phyloP scores from a whole-genome alignment of 441 rosid species.

The Populus hybrid region DNA sequence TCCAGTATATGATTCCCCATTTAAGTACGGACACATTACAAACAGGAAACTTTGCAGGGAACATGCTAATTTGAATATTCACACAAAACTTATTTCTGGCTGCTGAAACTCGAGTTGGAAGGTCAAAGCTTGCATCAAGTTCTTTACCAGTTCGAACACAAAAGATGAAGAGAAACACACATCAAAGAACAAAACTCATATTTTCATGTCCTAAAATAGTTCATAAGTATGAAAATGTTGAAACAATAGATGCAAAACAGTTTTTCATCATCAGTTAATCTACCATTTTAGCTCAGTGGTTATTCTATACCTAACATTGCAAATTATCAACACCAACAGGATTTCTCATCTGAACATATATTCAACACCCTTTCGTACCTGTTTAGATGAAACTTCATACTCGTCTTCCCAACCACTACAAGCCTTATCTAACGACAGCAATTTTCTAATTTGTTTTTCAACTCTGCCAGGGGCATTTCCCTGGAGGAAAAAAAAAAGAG shows the following conservation, averaged over 20 bases:
- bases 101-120: no score
- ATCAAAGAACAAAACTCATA: background rate
- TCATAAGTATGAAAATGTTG: background rate
- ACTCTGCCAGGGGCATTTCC: slow-evolving; percentile 86
- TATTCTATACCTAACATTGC: background rate
- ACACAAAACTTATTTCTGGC: no score
- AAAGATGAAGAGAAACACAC: no score
- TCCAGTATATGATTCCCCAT: no score
- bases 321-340: background rate
- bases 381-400: slow-evolving; percentile 88
- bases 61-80: no score
- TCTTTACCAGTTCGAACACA: no score
- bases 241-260: no score
- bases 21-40: no score
- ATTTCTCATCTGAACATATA: background rate
- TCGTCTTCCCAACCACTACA: slow-evolving; percentile 92
- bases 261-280: background rate
- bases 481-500: slow-evolving; percentile 36
- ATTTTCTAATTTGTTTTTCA: slow-evolving; percentile 75
- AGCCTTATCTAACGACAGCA: slow-evolving; percentile 76
- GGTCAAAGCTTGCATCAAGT: no score
- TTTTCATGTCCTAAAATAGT: background rate
- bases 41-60: no score
- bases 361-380: slow-evolving; percentile 39
- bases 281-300: background rate